Percentiles rank a stretch among this genome's conserved stretches.
phyloP scores from a whole-genome alignment of 2,329 filamentous ascomycete genomes.

The Fusarium sp. region DNA sequence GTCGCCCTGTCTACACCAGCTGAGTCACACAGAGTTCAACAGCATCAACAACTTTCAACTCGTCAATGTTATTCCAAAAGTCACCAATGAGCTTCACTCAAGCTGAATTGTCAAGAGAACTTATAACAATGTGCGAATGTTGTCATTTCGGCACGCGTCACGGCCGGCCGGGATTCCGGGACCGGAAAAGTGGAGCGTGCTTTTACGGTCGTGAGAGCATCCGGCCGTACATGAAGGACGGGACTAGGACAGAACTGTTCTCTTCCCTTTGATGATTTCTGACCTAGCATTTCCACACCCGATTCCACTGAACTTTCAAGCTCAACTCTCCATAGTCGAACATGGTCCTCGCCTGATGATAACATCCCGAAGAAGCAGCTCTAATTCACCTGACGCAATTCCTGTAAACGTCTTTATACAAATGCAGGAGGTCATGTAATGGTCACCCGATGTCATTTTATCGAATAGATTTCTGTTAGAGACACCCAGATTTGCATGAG shows the following conservation, averaged over 20 bases:
- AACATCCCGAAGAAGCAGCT: neutral
- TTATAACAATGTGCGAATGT: neutral
- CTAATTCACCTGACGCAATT: neutral
- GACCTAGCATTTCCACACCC: neutral
- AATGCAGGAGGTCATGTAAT: neutral
- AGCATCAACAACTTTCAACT: neutral
- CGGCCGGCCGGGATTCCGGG: neutral
- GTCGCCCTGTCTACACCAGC: neutral
- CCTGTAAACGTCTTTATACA: neutral
- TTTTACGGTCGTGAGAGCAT: neutral
- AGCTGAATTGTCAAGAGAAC: neutral
- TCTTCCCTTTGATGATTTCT: neutral
- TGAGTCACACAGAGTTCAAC: neutral
- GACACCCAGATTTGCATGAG: neutral
- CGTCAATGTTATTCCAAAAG: neutral
- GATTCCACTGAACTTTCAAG: no score
- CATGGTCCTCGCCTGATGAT: neutral
- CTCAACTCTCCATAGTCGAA: neutral
- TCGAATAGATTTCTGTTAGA: neutral
- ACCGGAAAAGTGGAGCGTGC: neutral
- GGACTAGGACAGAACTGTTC: neutral
- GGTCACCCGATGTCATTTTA: neutral
- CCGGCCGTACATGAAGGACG: neutral
- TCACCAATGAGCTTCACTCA: neutral
- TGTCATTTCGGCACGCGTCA: neutral